Evolutionary conservation across 129 eudicot genomes (phyloP), one percentile per base, ranked within the genome.

Genomic region (Smallanthus sonchifolius): DNA sequence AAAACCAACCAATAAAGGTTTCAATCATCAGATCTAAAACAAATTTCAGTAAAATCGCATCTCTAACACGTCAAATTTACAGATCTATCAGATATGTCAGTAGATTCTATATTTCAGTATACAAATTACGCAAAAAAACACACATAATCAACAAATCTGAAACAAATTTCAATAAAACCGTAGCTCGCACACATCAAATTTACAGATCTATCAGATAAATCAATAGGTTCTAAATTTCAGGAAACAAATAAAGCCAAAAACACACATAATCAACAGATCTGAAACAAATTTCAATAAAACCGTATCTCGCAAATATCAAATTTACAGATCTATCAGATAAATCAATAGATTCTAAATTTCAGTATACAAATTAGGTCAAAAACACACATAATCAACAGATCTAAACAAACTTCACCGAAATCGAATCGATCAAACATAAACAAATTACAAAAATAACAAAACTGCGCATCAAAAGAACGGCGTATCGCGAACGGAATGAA

Each of bases 381-480:
- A 44, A 11, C 51, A 11, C 65, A 30, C 17, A n/a, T n/a, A 60
- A 60, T 60, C 17, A 24, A 35, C 40, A 60, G 65, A 60, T 74
- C 63, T 47, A 34, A 35, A 74, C 1, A 35, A 45, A 45, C 17
- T 4, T 62, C 6, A 62, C 56, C 14, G 10, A 32, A 39, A 75
- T 3, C 52, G 16, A 40, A 66, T 76, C 65, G 5, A 54, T 30
- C 24, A 2, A 67, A 54, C 43, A 66, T 17, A 62, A 43, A 42
- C 19, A 44, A 15, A 2, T 30, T 7, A 35, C 4, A 39, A 17
- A 35, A 13, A 64, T 13, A 48, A 2, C 6, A 45, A 40, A 69
- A 30, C 3, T 5, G 48, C 30, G 69, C 68, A 76, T 64, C 83
- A 70, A 59, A 36, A 19, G 32, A 76, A 32, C n/a, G 19, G 40